Conservation (phyloP, 352 stramenopile species). For the Pythium phragmitis region DNA sequence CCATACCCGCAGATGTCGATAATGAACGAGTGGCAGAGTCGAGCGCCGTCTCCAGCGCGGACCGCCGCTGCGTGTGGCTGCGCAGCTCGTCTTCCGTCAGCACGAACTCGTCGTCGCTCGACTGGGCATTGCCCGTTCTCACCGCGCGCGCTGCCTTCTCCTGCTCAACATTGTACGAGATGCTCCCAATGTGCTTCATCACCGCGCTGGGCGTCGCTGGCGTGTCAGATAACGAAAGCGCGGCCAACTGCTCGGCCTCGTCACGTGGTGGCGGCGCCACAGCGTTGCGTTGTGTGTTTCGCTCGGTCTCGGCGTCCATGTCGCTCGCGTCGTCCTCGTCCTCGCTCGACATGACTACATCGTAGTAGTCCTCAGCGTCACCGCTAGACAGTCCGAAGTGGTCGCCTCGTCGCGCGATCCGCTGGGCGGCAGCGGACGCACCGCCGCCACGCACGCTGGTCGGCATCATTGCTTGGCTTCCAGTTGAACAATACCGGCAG, state of each 20-base stretch:
- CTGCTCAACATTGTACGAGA: conserved; percentile 10
- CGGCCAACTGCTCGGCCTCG: conserved; percentile 16
- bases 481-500: not conserved
- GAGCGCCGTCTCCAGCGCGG: conserved; percentile 47
- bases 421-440: not conserved
- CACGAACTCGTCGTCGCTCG: conserved; percentile 34
- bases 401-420: conserved; percentile 7
- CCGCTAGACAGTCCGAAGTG: conserved; percentile 19
- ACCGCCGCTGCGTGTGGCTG: conserved; percentile 37
- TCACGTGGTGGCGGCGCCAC: conserved; percentile 2
- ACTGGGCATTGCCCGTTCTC: not conserved
- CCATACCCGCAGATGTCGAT: not conserved
- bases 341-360: conserved; percentile 55
- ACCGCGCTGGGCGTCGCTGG: conserved; percentile 6
- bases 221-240: not conserved
- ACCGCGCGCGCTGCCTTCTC: not conserved
- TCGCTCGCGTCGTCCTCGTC: conserved; percentile 38
- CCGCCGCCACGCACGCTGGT: not conserved
- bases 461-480: not conserved
- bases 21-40: conserved; percentile 27
- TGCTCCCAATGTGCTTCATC: conserved; percentile 24
- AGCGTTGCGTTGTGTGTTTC: conserved; percentile 12
- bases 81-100: conserved; percentile 39
- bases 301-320: conserved; percentile 30
- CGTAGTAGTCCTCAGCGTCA: conserved; percentile 61